phyloP scores from a whole-genome alignment of 2,329 filamentous ascomycete species.

The Thyridium curvatum region DNA sequence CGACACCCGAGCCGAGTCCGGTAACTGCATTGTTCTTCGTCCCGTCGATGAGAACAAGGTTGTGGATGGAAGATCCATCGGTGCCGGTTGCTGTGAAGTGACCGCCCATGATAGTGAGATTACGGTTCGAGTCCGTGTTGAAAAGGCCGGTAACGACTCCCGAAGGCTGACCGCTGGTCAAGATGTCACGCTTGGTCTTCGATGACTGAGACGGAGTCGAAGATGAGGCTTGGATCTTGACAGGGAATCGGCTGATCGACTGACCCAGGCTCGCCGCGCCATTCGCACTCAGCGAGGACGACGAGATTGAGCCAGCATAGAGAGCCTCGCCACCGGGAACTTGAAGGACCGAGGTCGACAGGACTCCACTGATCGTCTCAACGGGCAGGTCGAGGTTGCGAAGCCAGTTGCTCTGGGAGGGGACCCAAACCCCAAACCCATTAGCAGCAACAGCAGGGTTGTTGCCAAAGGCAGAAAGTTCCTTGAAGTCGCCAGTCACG shows the following conservation, averaged over 20 bases:
- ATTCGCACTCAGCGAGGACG: slow-evolving; percentile 64
- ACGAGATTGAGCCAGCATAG: slow-evolving; percentile 78
- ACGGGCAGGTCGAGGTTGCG: slow-evolving; percentile 64
- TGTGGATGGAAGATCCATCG: slow-evolving; percentile 67
- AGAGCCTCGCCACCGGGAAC: slow-evolving; percentile 58
- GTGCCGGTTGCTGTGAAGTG: slow-evolving; percentile 69
- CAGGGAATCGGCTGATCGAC: slow-evolving; percentile 48
- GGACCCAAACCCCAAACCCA: slow-evolving; percentile 90
- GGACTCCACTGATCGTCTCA: slow-evolving; percentile 62
- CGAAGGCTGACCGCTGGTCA: slow-evolving; percentile 30
- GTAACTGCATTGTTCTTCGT: slow-evolving; percentile 59
- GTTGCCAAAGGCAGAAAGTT: slow-evolving; percentile 61
- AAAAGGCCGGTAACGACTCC: slow-evolving; percentile 78
- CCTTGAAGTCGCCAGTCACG: slow-evolving; percentile 73
- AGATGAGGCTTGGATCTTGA: slow-evolving; percentile 42
- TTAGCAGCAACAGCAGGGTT: slow-evolving; percentile 55
- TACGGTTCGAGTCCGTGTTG: slow-evolving; percentile 55
- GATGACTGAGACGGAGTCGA: slow-evolving; percentile 25
- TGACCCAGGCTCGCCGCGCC: slow-evolving; percentile 63
- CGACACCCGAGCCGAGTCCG: slow-evolving; percentile 62
- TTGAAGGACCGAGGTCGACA: slow-evolving; percentile 64
- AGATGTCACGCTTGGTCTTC: slow-evolving; percentile 39
- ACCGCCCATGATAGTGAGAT: slow-evolving; percentile 82
- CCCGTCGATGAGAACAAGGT: slow-evolving; percentile 77
- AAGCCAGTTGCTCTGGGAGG: slow-evolving; percentile 79